These are phyloP conservation scores for Aspergillus sclerotiicarbonarius DNA, from an alignment of 495 filamentous ascomycete genomes.

Conservation along the genomic window DNA sequence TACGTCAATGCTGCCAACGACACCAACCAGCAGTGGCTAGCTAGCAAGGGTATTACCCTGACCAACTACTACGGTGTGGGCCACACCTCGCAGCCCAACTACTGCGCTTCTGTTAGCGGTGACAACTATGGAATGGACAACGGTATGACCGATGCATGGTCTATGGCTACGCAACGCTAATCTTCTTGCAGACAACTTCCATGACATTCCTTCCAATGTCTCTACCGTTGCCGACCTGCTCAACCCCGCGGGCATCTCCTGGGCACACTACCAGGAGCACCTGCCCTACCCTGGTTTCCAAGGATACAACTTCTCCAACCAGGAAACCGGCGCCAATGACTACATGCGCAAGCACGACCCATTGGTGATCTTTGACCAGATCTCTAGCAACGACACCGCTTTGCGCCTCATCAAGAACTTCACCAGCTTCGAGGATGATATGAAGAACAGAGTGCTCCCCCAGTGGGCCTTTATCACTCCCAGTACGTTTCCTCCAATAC, in stretches of 20 bases:
- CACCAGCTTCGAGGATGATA: constrained; percentile 57
- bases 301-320: constrained; percentile 52
- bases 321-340: constrained; percentile 47
- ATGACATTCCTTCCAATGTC: constrained; percentile 52
- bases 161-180: not conserved
- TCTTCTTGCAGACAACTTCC: constrained; percentile 31
- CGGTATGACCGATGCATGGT: constrained; percentile 37
- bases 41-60: constrained; percentile 58
- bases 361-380: constrained; percentile 53
- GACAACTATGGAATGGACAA: constrained; percentile 66
- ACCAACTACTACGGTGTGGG: constrained; percentile 60
- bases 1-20: constrained; percentile 48
- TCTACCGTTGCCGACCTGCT: constrained; percentile 66
- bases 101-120: constrained; percentile 55
- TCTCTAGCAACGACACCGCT: constrained; percentile 49
- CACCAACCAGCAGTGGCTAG: constrained; percentile 51
- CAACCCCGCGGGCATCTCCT: constrained; percentile 61
- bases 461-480: constrained; percentile 74
- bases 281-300: constrained; percentile 64
- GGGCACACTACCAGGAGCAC: constrained; percentile 66
- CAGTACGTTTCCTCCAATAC: constrained; percentile 20
- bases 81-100: constrained; percentile 70
- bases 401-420: constrained; percentile 63
- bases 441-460: constrained; percentile 56
- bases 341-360: constrained; percentile 77